Evolutionary conservation across 2,329 filamentous ascomycete genomes (phyloP).

Genomic region (Aspergillus latus): DNA sequence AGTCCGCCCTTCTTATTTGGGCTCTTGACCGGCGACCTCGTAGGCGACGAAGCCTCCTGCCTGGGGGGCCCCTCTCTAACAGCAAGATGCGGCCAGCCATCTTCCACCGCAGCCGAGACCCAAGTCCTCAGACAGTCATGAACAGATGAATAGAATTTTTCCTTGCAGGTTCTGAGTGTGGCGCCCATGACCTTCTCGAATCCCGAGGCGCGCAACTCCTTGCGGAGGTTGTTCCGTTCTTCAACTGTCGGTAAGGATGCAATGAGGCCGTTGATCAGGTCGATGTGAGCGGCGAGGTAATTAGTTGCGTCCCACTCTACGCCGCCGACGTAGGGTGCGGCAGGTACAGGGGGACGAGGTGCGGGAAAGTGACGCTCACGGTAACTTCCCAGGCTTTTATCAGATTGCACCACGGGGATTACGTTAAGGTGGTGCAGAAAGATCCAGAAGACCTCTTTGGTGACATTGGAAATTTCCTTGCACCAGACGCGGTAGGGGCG

Average conservation of each 20-base stretch:
- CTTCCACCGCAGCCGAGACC: conserved; percentile 82
- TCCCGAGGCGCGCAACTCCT: conserved; percentile 75
- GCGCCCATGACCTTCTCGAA: conserved; percentile 88
- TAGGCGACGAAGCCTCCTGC: conserved; percentile 36
- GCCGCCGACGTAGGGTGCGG: conserved; percentile 92
- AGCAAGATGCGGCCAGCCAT: conserved; percentile 80
- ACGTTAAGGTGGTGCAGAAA: conserved; percentile 94
- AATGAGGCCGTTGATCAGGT: conserved; percentile 86
- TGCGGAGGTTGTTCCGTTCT: conserved; percentile 76
- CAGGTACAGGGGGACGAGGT: conserved; percentile 84
- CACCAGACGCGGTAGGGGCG: conserved; percentile 92
- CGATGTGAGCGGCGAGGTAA: conserved; percentile 88
- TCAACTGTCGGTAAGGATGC: conserved; percentile 70
- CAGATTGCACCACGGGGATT: conserved; percentile 54
- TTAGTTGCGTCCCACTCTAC: conserved; percentile 99
- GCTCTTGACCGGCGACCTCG: conserved; percentile 33
- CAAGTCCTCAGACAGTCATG: conserved; percentile 87
- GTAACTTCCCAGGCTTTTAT: conserved; percentile 35
- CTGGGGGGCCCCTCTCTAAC: conserved; percentile 61
- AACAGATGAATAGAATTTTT: conserved; percentile 93
- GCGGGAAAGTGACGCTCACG: conserved; percentile 72
- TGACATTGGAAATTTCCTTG: conserved; percentile 87
- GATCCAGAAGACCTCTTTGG: conserved; percentile 99
- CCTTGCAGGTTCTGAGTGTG: conserved; percentile 86
- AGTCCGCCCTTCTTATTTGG: not conserved